Evolutionary conservation across 768 basidiomycete genomes (phyloP).

Genomic region (Udeniomyces megalosporus): DNA sequence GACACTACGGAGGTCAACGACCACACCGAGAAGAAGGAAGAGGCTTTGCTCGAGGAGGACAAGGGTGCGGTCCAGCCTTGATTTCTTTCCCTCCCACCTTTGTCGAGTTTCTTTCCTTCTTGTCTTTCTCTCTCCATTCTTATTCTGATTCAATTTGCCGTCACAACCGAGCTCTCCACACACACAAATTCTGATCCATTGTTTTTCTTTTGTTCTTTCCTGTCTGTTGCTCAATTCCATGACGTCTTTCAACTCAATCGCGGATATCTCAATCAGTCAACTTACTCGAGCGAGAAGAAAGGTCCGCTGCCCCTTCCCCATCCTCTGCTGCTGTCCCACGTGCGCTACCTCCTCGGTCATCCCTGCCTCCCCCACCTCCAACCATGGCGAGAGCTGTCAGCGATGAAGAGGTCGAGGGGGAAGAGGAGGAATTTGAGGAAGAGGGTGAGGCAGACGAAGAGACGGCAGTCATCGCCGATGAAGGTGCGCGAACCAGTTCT

Average conservation of each 20-base stretch:
- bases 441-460: slow-evolving; percentile 14
- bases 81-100: background rate
- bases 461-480: too few relatives aligned
- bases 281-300: background rate
- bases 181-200: background rate
- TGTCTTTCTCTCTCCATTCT: background rate
- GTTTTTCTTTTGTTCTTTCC: background rate
- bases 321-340: slow-evolving; percentile 13
- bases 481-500: too few relatives aligned
- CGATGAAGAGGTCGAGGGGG: slow-evolving; percentile 18
- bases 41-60: too few relatives aligned
- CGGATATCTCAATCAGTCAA: background rate
- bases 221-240: background rate
- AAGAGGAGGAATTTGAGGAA: slow-evolving; percentile 2
- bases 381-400: background rate
- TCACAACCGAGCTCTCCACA: too few relatives aligned
- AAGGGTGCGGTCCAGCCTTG: background rate
- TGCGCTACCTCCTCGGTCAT: background rate
- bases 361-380: background rate
- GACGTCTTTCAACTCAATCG: background rate
- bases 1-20: background rate
- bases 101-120: background rate
- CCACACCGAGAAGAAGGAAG: background rate
- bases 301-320: slow-evolving; percentile 10
- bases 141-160: too few relatives aligned